Evolutionary conservation across 2,329 filamentous ascomycete genomes (phyloP), one percentile per base, ranked within the genome.

Genomic region (Sphaerulina vaccinii): DNA sequence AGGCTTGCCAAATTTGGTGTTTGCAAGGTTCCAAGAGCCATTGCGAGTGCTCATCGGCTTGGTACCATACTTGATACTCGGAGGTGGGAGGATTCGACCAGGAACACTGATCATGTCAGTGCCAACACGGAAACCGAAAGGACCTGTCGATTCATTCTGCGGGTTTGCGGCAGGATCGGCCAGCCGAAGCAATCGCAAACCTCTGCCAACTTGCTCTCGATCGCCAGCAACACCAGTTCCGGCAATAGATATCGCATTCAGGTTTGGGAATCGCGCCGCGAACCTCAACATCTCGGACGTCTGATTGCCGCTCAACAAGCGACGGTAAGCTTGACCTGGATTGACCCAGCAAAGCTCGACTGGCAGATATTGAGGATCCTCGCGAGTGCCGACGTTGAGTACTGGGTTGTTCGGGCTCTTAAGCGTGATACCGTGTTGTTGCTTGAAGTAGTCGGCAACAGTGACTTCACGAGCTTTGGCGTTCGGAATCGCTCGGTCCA

Each of bases 241-340:
- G n/a, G n/a, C n/a, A 60, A 93, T 86, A 0, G 84, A 86, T 1
- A 75, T 65, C 0, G 84, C 87, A 58, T 92, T 95, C 5, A 78
- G 72, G 1, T 76, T 76, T 0, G 88, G 88, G 0, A 72, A 72
- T 3, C 86, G 79, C 50, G 86, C 88, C 1, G 89, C 86, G 65
- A 89, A 88, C 0, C 71, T 71, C 39, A 92, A 82, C 88, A 93
- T 91, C 0, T 72, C 63, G 0, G 78, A 75, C 0, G 86, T 87
- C 63, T 92, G 86, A 0, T 75, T 68, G 0, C 77, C 73, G 0
- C 67, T 76, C 13, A 91, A 73, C 61, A 84, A 83, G 3, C 78
- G 71, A 33, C 79, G 81, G 18, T 83, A 76, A 0, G 79, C 68
- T 63, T 93, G 88, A 0, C 86, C 87, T 1, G 80, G 75, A 7